Conservation (phyloP, 495 filamentous ascomycete genomes). For the Podospora bellae-mahoneyi region DNA sequence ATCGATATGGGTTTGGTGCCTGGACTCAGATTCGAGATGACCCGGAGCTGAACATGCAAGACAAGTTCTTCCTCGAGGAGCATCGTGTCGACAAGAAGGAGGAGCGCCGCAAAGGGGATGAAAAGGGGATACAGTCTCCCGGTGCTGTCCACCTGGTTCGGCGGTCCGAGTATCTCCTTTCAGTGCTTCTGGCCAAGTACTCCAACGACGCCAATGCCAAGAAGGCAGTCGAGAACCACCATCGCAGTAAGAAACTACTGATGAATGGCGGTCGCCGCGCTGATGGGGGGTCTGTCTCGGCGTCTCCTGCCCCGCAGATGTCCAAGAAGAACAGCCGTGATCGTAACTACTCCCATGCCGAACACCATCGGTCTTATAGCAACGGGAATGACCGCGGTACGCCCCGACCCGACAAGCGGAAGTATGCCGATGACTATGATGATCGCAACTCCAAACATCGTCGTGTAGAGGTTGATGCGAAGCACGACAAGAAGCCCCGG, state of each 20-base stretch:
- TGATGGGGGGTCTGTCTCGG: constrained; percentile 52
- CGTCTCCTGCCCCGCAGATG: constrained; percentile 54
- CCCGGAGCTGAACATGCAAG: constrained; percentile 74
- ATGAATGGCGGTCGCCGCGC: constrained; percentile 50
- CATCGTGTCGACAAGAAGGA: constrained; percentile 97
- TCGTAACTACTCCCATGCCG: constrained; percentile 39
- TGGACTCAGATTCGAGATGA: constrained; percentile 94
- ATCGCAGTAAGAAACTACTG: constrained; percentile 75
- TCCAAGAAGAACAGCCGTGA: constrained; percentile 42
- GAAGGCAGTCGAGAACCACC: constrained; percentile 81
- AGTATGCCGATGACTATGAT: constrained; percentile 39
- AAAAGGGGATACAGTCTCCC: constrained; percentile 80
- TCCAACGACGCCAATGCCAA: constrained; percentile 68
- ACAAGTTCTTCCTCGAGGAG: constrained; percentile 96
- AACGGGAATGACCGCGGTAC: constrained; percentile 45
- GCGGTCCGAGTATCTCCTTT: constrained; percentile 88
- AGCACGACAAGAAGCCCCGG: constrained; percentile 31
- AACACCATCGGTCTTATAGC: constrained; percentile 49
- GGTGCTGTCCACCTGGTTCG: constrained; percentile 95
- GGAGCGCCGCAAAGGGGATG: constrained; percentile 73
- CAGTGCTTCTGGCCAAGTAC: constrained; percentile 77
- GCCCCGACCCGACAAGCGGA: constrained; percentile 47
- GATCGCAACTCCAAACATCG: constrained; percentile 36
- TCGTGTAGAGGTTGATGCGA: constrained; percentile 33
- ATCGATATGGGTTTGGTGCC: constrained; percentile 87